phyloP scores from a whole-genome alignment of 768 basidiomycete genomes.

The Termitomyces sp. region DNA sequence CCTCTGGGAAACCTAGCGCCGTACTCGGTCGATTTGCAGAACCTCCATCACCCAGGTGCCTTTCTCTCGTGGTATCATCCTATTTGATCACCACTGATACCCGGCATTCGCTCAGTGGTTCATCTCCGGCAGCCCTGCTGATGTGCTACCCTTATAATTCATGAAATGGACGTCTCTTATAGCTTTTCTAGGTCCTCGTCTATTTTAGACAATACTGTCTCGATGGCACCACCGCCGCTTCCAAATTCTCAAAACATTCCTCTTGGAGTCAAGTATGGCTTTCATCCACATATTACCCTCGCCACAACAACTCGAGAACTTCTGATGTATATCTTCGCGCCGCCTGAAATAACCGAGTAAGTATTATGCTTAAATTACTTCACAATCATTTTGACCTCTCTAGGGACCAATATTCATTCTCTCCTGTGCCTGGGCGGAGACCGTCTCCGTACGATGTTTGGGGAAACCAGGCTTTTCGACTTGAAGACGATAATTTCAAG shows the following conservation, averaged over 20 bases:
- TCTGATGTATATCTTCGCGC: slow-evolving; percentile 68
- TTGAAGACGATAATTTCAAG: slow-evolving; percentile 69
- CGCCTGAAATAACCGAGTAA: slow-evolving; percentile 52
- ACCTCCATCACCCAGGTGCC: slow-evolving; percentile 20
- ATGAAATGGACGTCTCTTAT: slow-evolving; percentile 13
- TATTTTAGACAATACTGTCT: slow-evolving; percentile 21
- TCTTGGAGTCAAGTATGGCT: slow-evolving; percentile 41
- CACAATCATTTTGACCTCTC: slow-evolving; percentile 3
- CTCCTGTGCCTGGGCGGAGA: slow-evolving; percentile 21
- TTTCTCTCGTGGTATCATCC: slow-evolving; percentile 8
- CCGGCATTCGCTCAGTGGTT: slow-evolving; percentile 18
- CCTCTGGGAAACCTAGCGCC: slow-evolving; percentile 18
- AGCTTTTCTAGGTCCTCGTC: slow-evolving; percentile 22
- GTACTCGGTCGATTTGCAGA: slow-evolving; percentile 19
- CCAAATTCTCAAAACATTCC: slow-evolving; percentile 25
- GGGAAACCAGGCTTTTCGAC: slow-evolving; percentile 68
- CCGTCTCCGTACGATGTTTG: slow-evolving; percentile 57
- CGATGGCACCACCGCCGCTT: slow-evolving; percentile 14
- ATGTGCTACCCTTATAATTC: slow-evolving; percentile 23
- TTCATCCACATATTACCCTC: slow-evolving; percentile 46
- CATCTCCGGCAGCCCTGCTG: slow-evolving; percentile 32
- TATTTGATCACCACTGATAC: slow-evolving; percentile 15
- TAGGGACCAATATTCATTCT: slow-evolving; percentile 35
- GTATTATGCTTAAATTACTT: slow-evolving; percentile 14
- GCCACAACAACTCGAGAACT: slow-evolving; percentile 62